Evolutionary conservation across 805 yeast genomes (phyloP).

Genomic region (Cyberlindnera lachancei): DNA sequence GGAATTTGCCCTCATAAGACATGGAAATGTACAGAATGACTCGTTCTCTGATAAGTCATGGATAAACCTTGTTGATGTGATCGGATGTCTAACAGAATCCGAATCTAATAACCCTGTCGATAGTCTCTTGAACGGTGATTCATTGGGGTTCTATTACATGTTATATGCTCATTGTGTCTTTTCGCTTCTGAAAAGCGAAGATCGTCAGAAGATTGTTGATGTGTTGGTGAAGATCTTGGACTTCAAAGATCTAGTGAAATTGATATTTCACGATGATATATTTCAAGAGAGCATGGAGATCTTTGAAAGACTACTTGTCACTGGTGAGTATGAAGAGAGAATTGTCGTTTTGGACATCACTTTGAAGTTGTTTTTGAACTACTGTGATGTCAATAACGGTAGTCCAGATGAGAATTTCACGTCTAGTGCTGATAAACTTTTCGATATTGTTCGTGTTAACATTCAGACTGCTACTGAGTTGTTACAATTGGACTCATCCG

Average conservation of each 20-base stretch:
- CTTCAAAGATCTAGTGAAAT: conserved; percentile 46
- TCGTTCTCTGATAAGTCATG: conserved; percentile 52
- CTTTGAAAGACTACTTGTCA: conserved; percentile 61
- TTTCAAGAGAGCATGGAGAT: conserved; percentile 72
- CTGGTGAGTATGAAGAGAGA: conserved; percentile 43
- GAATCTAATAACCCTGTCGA: conserved; percentile 38
- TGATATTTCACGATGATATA: conserved; percentile 57
- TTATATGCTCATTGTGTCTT: conserved; percentile 81
- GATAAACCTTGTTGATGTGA: conserved; percentile 71
- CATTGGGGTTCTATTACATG: conserved; percentile 64
- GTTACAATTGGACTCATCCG: conserved; percentile 48
- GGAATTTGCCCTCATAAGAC: conserved; percentile 60
- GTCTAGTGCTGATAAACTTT: conserved; percentile 65
- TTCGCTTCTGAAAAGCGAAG: conserved; percentile 41
- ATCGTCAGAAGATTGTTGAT: conserved; percentile 31
- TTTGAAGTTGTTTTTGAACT: conserved; percentile 42
- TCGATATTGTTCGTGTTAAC: conserved; percentile 69
- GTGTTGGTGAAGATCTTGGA: conserved; percentile 52
- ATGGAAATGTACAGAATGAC: conserved; percentile 29
- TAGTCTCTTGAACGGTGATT: conserved; percentile 46
- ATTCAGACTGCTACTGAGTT: conserved; percentile 53
- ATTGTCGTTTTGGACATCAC: conserved; percentile 47
- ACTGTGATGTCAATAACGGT: conserved; percentile 27
- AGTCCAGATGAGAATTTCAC: conserved; percentile 40
- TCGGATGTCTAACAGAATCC: conserved; percentile 55